Percentiles rank a stretch among this genome's conserved stretches.
These are phyloP conservation scores for Cronartium quercuum DNA, from an alignment of 1,284 basidiomycete genomes.

Conservation along the genomic window DNA sequence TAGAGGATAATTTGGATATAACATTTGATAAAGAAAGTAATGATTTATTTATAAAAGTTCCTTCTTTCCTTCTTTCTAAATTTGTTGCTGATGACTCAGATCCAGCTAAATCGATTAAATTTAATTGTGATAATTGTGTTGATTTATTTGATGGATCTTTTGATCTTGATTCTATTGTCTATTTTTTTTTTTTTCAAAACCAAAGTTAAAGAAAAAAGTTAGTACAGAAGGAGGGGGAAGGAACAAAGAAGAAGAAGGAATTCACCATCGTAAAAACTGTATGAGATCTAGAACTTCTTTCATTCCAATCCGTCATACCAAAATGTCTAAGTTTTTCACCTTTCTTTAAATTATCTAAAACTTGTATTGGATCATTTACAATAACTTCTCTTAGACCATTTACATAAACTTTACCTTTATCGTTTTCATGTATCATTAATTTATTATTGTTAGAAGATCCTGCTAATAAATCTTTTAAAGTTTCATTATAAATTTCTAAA, in stretches of 20 bases:
- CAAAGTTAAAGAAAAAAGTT: too few relatives aligned
- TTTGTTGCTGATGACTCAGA: conserved; percentile 91
- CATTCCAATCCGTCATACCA: conserved; percentile 91
- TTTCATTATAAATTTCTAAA: conserved; percentile 59
- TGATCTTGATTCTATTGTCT: conserved; percentile 64
- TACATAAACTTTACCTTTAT: conserved; percentile 50
- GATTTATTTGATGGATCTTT: conserved; percentile 50
- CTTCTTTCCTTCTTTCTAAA: conserved; percentile 82
- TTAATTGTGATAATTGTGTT: conserved; percentile 52
- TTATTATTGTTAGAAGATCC: conserved; percentile 3
- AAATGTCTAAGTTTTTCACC: conserved; percentile 84
- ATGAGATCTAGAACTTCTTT: conserved; percentile 82
- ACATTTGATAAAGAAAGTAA: conserved; percentile 49
- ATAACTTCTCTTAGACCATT: conserved; percentile 79
- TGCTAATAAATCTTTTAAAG: conserved; percentile 54
- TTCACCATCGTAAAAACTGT: conserved; percentile 79
- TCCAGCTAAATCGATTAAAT: conserved; percentile 90
- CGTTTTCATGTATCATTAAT: conserved; percentile 31
- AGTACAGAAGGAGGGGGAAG: not conserved
- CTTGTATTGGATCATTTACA: conserved; percentile 78
- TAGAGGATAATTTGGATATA: conserved; percentile 56
- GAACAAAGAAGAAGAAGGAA: not conserved
- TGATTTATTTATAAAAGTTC: conserved; percentile 75
- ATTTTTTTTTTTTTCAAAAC: not conserved
- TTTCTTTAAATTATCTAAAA: conserved; percentile 71